phyloP scores from a whole-genome alignment of 2,329 filamentous ascomycete species.

The Ophiobolus disseminans region DNA sequence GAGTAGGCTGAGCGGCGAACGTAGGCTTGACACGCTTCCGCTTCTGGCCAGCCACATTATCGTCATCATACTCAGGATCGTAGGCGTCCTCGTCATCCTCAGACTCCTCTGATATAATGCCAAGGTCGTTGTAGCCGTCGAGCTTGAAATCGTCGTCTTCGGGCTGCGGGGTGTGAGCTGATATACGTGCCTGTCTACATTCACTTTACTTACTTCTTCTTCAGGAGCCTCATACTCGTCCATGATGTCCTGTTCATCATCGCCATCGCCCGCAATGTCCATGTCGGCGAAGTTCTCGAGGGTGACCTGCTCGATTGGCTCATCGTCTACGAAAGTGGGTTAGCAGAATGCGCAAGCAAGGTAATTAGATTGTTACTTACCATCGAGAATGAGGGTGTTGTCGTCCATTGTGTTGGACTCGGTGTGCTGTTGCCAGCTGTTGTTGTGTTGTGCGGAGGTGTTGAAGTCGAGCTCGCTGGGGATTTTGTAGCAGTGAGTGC shows the following conservation, averaged over 20 bases:
- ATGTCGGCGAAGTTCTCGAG: constrained; percentile 10
- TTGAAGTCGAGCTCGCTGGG: constrained; percentile 3
- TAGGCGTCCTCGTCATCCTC: constrained; percentile 7
- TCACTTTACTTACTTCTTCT: constrained; percentile 11
- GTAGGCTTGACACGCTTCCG: constrained; percentile 24
- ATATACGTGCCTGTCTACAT: background rate
- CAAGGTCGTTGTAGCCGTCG: constrained; percentile 21
- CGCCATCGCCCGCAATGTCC: constrained; percentile 9
- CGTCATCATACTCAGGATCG: constrained; percentile 14
- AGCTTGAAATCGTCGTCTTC: constrained; percentile 27
- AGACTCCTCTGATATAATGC: constrained; percentile 5
- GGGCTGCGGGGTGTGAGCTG: constrained; percentile 13
- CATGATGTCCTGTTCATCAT: constrained; percentile 11
- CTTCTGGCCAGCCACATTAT: constrained; percentile 12
- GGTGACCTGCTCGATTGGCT: constrained; percentile 9
- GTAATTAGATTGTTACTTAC: constrained; percentile 9
- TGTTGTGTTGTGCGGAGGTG: background rate
- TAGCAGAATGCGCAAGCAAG: background rate
- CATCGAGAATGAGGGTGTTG: constrained; percentile 17
- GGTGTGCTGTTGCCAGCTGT: background rate
- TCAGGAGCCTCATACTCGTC: constrained; percentile 6
- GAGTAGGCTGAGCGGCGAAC: constrained; percentile 1
- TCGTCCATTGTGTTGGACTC: constrained; percentile 19
- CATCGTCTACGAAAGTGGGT: constrained; percentile 11
- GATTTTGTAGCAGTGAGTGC: background rate